phyloP scores from a whole-genome alignment of 257 asterid genomes.

The Fraxinus anomala region DNA sequence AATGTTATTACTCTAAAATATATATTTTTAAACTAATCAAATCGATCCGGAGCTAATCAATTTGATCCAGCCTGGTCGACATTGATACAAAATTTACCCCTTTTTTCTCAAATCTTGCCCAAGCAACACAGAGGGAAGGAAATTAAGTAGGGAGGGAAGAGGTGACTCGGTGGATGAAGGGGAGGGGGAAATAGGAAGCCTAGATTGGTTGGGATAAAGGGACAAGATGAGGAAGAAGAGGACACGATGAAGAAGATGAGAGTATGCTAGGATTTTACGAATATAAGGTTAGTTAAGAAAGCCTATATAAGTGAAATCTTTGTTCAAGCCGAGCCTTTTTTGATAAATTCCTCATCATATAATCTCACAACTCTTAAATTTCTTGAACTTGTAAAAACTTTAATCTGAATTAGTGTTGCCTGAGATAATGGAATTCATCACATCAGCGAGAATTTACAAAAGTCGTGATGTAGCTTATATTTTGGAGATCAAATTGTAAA shows the following conservation, averaged over 20 bases:
- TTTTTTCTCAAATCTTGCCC: not conserved
- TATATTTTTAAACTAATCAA: too few species aligned
- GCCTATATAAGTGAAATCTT: not conserved
- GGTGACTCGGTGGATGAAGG: too few species aligned
- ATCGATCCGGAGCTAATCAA: too few species aligned
- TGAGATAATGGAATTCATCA: not conserved
- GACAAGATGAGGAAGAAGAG: not conserved
- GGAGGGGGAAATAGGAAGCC: not conserved
- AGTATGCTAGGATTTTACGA: not conserved
- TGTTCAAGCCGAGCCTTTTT: not conserved
- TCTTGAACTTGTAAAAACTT: not conserved
- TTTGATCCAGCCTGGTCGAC: too few species aligned
- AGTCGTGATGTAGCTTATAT: not conserved
- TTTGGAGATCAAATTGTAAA: not conserved
- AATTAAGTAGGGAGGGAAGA: too few species aligned
- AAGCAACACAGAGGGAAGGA: too few species aligned
- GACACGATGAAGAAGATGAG: not conserved
- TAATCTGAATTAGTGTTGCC: not conserved
- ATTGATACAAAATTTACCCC: not conserved
- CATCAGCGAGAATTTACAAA: too few species aligned
- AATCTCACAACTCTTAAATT: not conserved
- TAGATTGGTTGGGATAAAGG: not conserved
- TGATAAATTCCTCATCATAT: not conserved
- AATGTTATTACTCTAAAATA: too few species aligned
- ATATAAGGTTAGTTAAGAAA: not conserved